Base-by-base conservation (phyloP, 2,329 filamentous ascomycete genomes). In the Colletotrichum spinosum region DNA sequence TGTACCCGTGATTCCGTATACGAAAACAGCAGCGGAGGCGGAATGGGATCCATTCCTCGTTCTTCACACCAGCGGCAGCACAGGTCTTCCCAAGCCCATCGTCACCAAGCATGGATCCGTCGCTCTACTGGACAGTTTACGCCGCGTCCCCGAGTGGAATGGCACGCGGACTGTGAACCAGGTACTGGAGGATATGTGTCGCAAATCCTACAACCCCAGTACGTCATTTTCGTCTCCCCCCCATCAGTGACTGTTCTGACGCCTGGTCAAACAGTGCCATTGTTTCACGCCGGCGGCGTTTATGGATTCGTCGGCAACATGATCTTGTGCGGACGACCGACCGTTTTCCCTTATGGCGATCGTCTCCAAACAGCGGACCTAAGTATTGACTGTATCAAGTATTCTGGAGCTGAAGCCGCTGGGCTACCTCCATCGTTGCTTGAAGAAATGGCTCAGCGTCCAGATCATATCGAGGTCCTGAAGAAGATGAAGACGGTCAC, bases 61-160 rank as follows among this genome's bases (percentile, higher is more conserved):
- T 0, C 70, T 83, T 7, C 82, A 84, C 68, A 84, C 81, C 1
- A 82, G 79, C 48, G 82, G 82, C 7, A 81, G 77, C 46, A 83
- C 81, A 0, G 81, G 81, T 0, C 72, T 82, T 2, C 82, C 82
- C 0, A 83, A 82, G 68, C 81, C 81, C 0, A 75, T 84, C 25
- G 66, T 80, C 3, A 68, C 73, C 35, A 70, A 70, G 4, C 76
- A 82, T 4, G 81, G 82, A 7, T 73, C 79, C 68, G 17, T 80
- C 10, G 72, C 77, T 1, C 68, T 78, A 17, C 59, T 56, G 2
- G 80, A 84, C 55, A 66, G 34, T 39, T 37, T 46, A 10, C 39
- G 41, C 33, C 33, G 17, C 9, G 3, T 62, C 4, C 58, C 62
- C 4, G 52, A 45, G 0, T 65, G 62, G 58, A 62, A 62, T 12